phyloP scores from a whole-genome alignment of 169 alveolate species.

The Plasmodium sp. region DNA sequence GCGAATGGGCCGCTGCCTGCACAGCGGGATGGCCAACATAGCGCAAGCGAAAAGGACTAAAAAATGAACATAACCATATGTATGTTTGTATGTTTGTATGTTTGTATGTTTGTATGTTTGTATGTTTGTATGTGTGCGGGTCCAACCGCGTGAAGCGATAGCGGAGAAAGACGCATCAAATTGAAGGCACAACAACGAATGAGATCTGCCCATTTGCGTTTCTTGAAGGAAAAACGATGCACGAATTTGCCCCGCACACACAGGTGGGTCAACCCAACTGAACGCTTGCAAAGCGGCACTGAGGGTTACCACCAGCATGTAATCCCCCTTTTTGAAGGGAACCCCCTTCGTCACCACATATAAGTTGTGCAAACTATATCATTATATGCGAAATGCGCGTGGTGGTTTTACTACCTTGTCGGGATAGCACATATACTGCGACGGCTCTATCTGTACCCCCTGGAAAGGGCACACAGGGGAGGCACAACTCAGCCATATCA shows the following conservation, averaged over 20 bases:
- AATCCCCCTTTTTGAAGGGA: not conserved
- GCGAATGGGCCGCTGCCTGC: not conserved
- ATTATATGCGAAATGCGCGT: not conserved
- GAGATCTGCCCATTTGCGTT: not conserved
- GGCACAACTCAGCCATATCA: not conserved
- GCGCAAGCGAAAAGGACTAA: not conserved
- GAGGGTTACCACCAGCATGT: not conserved
- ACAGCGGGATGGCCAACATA: not conserved
- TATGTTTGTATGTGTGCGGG: too few species aligned
- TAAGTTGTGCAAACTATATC: not conserved
- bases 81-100: too few species aligned
- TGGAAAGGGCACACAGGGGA: too few species aligned
- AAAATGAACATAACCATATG: not conserved
- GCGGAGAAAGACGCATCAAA: not conserved
- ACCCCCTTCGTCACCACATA: not conserved
- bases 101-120: too few species aligned
- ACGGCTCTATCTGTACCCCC: too few species aligned
- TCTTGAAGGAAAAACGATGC: not conserved
- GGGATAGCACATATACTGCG: too few species aligned
- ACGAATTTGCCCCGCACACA: not conserved
- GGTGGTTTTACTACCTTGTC: not conserved
- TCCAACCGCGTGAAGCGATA: not conserved
- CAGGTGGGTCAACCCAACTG: not conserved
- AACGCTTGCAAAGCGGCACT: not conserved
- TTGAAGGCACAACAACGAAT: not conserved